Conservation (phyloP, 2,329 filamentous ascomycete species). For the Moelleriella libera region DNA sequence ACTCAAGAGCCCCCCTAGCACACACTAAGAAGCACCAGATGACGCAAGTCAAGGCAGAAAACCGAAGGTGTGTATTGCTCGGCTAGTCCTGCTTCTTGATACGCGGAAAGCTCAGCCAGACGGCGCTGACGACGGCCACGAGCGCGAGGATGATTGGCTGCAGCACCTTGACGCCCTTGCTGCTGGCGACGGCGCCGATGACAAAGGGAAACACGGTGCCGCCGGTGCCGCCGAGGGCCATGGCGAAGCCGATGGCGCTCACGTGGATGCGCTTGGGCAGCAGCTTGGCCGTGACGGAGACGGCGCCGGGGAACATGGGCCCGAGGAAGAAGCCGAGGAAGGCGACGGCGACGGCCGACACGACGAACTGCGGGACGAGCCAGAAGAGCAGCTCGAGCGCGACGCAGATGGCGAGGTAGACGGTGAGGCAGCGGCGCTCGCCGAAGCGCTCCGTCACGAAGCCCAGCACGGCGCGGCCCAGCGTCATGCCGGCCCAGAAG, state of each 20-base stretch:
- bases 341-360: conserved; percentile 45
- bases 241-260: conserved; percentile 57
- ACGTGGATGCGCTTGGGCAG: conserved; percentile 59
- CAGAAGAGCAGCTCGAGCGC: conserved; percentile 45
- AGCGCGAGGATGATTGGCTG: conserved; percentile 32
- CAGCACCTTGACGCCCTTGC: conserved; percentile 31
- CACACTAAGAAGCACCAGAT: no score
- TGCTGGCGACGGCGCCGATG: conserved; percentile 46
- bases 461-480: conserved; percentile 51
- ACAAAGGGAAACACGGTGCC: conserved; percentile 44
- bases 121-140: not conserved
- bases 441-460: conserved; percentile 57
- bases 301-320: conserved; percentile 56
- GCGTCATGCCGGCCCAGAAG: conserved; percentile 67
- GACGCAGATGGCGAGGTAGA: conserved; percentile 48
- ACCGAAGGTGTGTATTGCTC: no score
- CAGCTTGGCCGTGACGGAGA: conserved; percentile 58
- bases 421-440: conserved; percentile 43
- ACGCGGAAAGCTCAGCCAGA: not conserved
- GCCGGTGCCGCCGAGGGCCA: conserved; percentile 57
- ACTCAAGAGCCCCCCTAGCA: no score
- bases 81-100: not conserved
- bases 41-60: no score
- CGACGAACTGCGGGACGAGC: conserved; percentile 45
- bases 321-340: conserved; percentile 64